phyloP scores from a whole-genome alignment of 1,139 yeast genomes.

The Zygosaccharomyces pseudobailii region DNA sequence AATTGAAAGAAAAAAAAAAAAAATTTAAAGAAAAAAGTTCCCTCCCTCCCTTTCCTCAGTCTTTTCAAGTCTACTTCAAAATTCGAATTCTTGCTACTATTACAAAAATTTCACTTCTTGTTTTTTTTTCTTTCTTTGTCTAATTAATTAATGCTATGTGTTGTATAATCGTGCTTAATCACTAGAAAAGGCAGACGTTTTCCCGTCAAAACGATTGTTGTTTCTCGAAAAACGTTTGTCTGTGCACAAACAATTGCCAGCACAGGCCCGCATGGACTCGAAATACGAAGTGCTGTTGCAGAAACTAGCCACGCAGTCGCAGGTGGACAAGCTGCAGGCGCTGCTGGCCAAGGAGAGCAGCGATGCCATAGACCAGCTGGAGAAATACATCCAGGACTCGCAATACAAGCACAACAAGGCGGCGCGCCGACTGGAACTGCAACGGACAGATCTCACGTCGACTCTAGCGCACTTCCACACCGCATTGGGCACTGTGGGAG shows the following conservation, averaged over 20 bases:
- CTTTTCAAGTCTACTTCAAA: too few species aligned
- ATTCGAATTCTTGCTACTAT: neutral
- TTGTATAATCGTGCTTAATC: constrained; percentile 3
- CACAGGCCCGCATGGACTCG: neutral
- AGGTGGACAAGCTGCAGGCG: constrained; percentile 24
- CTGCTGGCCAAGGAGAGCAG: constrained; percentile 21
- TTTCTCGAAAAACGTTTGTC: too few species aligned
- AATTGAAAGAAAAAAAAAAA: neutral
- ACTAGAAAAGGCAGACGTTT: neutral
- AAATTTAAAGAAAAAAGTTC: too few species aligned
- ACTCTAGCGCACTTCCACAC: constrained; percentile 37
- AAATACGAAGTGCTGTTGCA: constrained; percentile 23
- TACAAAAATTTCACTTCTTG: neutral
- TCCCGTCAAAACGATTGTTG: too few species aligned
- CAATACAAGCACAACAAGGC: constrained; percentile 30
- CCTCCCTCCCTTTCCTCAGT: too few species aligned
- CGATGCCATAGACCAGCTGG: constrained; percentile 17
- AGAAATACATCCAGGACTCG: constrained; percentile 20
- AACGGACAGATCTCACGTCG: constrained; percentile 44
- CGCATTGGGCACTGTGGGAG: constrained; percentile 33
- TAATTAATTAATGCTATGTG: constrained; percentile 2
- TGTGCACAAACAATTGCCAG: neutral
- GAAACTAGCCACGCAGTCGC: constrained; percentile 29
- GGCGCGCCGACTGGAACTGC: constrained; percentile 36
- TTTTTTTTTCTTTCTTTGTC: neutral